Conservation (phyloP, 2,329 filamentous ascomycete genomes). For the Nakataea oryzae region DNA sequence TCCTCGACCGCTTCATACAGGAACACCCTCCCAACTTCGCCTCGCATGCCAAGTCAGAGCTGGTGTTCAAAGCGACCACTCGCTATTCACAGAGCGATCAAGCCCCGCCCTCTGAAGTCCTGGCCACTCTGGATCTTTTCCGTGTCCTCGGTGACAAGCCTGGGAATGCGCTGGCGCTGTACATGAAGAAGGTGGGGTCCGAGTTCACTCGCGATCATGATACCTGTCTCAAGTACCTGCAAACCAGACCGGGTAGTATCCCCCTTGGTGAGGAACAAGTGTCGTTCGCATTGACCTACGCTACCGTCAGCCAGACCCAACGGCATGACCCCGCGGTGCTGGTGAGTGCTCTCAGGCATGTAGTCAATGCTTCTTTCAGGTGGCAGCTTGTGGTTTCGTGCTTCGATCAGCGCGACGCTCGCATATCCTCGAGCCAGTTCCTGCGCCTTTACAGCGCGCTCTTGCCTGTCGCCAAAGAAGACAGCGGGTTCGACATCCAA, state of each 20-base stretch:
- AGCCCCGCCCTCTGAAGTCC: slow-evolving; percentile 58
- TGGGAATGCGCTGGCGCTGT: slow-evolving; percentile 47
- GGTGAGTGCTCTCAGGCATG: slow-evolving; percentile 51
- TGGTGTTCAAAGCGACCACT: slow-evolving; percentile 53
- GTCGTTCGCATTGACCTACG: slow-evolving; percentile 64
- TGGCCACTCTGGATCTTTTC: slow-evolving; percentile 59
- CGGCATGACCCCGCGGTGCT: slow-evolving; percentile 41
- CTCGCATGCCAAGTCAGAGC: slow-evolving; percentile 60
- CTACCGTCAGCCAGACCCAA: slow-evolving; percentile 46
- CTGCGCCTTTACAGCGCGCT: slow-evolving; percentile 71
- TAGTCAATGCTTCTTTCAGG: slow-evolving; percentile 53
- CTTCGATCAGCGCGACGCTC: slow-evolving; percentile 71
- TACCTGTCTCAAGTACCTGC: slow-evolving; percentile 43
- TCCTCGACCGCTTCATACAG: slow-evolving; percentile 79
- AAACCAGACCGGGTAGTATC: slow-evolving; percentile 39
- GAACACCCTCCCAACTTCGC: slow-evolving; percentile 81
- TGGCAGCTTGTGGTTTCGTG: slow-evolving; percentile 63
- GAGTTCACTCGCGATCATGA: slow-evolving; percentile 70
- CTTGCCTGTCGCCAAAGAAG: slow-evolving; percentile 56
- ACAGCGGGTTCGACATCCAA: slow-evolving; percentile 68
- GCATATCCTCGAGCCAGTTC: slow-evolving; percentile 72
- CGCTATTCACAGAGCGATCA: slow-evolving; percentile 57
- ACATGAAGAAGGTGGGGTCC: slow-evolving; percentile 64
- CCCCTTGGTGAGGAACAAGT: slow-evolving; percentile 75
- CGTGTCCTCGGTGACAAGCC: slow-evolving; percentile 52